Evolutionary conservation across 345 rosid genomes (phyloP), one percentile per base, ranked within the genome.

Genomic region (Salix exigua): DNA sequence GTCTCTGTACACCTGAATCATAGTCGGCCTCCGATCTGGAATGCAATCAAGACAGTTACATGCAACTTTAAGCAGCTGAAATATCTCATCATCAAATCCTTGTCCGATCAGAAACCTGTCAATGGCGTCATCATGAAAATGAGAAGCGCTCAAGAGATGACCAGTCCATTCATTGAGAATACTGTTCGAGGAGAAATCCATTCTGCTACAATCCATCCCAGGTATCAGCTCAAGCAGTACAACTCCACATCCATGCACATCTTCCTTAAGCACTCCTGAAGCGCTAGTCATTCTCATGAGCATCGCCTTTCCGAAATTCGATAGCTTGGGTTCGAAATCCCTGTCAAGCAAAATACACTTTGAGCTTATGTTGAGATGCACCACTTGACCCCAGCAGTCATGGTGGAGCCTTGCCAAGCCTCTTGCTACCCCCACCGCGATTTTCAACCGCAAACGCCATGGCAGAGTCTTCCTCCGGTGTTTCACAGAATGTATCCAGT

Each of bases 371-470:
- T 73, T 61, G 7, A 73, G 82, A 76, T 83, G 85, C 28, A 31
- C 53, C 6, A 77, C 44, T 0, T 37, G 70, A 14, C 40, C 25
- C 16, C 44, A 16, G 73, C 63, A 55, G 44, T 46, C 46, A 26
- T 79, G 81, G 58, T 83, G 85, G 3, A 83, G 78, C 85, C 83
- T 79, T 18, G 79, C 75, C 71, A 83, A 65, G 40, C 72, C 86
- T 68, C 69, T 73, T 7, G 85, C 78, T 17, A 76, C 0, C 11
- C 85, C 80, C 26, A 42, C 28, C 0, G 76, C 86, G 23, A 83
- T 74, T 73, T 77, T 83, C 33, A 76, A 25, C 63, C 86, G 77
- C 40, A 76, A 67, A 3, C 79, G 79, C 86, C 86, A 83, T 8
- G 60, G 61, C 33, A 83, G 28, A 46, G 9, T 11, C 14, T 58